Evolutionary conservation across 2,329 filamentous ascomycete genomes (phyloP).

Genomic region (Talaromyces verruculosus): DNA sequence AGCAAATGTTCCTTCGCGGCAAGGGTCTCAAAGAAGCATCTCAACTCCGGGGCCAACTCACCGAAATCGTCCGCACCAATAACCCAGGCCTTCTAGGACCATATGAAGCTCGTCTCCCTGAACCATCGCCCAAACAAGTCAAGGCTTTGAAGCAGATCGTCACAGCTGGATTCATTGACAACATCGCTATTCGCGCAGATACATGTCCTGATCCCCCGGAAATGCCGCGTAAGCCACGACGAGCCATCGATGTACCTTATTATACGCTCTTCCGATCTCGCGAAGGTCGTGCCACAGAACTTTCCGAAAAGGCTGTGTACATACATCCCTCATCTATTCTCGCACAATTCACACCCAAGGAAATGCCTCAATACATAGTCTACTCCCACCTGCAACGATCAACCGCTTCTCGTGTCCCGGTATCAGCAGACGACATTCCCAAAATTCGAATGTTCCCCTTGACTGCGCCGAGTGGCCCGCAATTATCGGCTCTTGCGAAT

Average conservation of each 20-base stretch:
- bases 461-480: slow-evolving; percentile 71
- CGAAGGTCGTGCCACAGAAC: slow-evolving; percentile 43
- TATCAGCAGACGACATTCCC: slow-evolving; percentile 52
- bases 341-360: slow-evolving; percentile 64
- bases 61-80: slow-evolving; percentile 73
- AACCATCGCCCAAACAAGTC: slow-evolving; percentile 67
- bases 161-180: slow-evolving; percentile 89
- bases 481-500: slow-evolving; percentile 75
- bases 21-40: slow-evolving; percentile 85
- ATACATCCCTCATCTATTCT: slow-evolving; percentile 84
- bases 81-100: slow-evolving; percentile 53
- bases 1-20: slow-evolving; percentile 76
- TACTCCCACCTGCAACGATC: slow-evolving; percentile 81
- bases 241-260: slow-evolving; percentile 92
- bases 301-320: slow-evolving; percentile 69
- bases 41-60: slow-evolving; percentile 80
- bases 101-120: slow-evolving; percentile 54
- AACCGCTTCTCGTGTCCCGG: slow-evolving; percentile 53
- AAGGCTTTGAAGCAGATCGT: slow-evolving; percentile 86
- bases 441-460: slow-evolving; percentile 87
- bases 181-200: slow-evolving; percentile 89
- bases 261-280: slow-evolving; percentile 75
- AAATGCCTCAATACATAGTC: slow-evolving; percentile 83
- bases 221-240: slow-evolving; percentile 66
- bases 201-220: slow-evolving; percentile 72